Evolutionary conservation across 805 yeast species (phyloP).

Genomic region (Wickerhamomyces canadensis): DNA sequence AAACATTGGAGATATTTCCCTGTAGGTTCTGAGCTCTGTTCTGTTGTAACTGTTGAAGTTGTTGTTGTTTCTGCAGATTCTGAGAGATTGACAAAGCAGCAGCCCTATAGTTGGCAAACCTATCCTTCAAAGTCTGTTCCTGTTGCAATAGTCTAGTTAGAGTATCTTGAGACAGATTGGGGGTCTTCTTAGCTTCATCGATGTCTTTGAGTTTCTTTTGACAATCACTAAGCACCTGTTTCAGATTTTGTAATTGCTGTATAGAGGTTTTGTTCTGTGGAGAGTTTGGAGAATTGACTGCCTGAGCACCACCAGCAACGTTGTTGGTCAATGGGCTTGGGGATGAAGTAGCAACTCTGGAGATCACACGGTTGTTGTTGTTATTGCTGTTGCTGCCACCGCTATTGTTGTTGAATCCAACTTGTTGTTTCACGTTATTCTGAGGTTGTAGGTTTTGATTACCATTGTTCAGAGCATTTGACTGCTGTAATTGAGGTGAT

Average conservation of each 20-base stretch:
- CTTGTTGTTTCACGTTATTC: no score
- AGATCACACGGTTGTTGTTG: neutral
- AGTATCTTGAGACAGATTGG: constrained; percentile 40
- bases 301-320: constrained; percentile 3
- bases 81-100: constrained; percentile 32
- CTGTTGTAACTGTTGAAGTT: constrained; percentile 10
- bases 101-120: constrained; percentile 44
- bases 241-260: constrained; percentile 38
- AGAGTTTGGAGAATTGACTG: constrained; percentile 4
- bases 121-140: constrained; percentile 40
- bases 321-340: constrained; percentile 15
- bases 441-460: neutral
- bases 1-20: neutral
- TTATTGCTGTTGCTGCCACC: neutral
- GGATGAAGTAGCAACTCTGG: constrained; percentile 11
- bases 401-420: no score
- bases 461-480: neutral
- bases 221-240: constrained; percentile 42
- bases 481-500: neutral
- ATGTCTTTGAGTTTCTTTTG: constrained; percentile 45
- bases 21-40: constrained; percentile 5
- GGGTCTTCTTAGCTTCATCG: constrained; percentile 40
- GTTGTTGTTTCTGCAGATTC: constrained; percentile 8
- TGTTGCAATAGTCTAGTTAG: constrained; percentile 40
- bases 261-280: constrained; percentile 11